Evolutionary conservation across 108 stramenopile species (phyloP).

Genomic region (Skeletonema tropicum): DNA sequence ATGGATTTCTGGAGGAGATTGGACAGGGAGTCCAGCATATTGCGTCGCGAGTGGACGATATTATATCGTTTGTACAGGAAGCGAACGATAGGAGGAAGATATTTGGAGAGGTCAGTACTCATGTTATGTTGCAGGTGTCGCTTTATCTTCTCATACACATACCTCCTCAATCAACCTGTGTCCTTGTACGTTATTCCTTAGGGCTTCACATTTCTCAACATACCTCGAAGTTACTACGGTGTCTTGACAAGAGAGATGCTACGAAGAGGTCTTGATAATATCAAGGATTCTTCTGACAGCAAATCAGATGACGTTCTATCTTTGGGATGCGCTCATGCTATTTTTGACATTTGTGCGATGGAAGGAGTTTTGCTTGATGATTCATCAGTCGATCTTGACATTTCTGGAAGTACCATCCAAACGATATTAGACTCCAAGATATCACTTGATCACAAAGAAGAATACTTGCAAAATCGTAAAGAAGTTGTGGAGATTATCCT

Average conservation of each 20-base stretch:
- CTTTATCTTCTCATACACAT: conserved; percentile 7
- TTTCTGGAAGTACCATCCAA: conserved; percentile 32
- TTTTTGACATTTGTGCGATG: conserved; percentile 51
- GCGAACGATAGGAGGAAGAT: conserved; percentile 77
- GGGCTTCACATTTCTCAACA: conserved; percentile 86
- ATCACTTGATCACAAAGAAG: conserved; percentile 20
- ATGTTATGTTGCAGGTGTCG: neutral
- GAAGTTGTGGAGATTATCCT: conserved; percentile 60
- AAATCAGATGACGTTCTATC: conserved; percentile 34
- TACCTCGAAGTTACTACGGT: conserved; percentile 89
- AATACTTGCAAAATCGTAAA: conserved; percentile 42
- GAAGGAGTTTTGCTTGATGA: conserved; percentile 49
- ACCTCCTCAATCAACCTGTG: neutral
- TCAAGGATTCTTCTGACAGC: neutral
- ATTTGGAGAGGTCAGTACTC: conserved; percentile 63
- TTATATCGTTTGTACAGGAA: conserved; percentile 77
- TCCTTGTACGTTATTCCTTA: conserved; percentile 1
- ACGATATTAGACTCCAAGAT: conserved; percentile 35
- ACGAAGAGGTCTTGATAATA: conserved; percentile 6
- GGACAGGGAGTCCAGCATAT: conserved; percentile 92
- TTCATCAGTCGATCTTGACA: conserved; percentile 70
- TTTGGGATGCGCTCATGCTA: conserved; percentile 39
- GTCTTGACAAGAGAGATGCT: conserved; percentile 57
- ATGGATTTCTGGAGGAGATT: conserved; percentile 82
- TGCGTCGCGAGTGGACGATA: conserved; percentile 81